Percentiles rank a stretch among this genome's conserved stretches.
Conservation (phyloP, 2,329 filamentous ascomycete species). For the Fusarium sp. region DNA sequence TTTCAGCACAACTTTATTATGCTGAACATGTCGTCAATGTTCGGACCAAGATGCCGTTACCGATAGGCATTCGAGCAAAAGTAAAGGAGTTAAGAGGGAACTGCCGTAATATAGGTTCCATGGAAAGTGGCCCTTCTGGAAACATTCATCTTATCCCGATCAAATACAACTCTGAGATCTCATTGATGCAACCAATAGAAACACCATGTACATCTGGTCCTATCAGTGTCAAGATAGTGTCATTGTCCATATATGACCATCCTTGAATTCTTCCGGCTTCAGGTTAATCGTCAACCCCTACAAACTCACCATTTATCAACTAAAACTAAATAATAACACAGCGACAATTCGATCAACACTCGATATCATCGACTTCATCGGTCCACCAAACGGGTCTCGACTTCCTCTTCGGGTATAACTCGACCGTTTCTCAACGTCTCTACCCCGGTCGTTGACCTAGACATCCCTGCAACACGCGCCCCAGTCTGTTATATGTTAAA, state of each 20-base stretch:
- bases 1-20: neutral
- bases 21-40: too few relatives aligned
- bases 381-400: constrained; percentile 30
- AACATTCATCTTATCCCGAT: neutral
- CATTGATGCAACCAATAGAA: neutral
- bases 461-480: constrained; percentile 9
- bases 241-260: neutral
- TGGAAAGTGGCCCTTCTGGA: constrained; percentile 6
- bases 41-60: neutral
- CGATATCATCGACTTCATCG: constrained; percentile 25
- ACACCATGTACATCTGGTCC: neutral
- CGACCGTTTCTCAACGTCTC: constrained; percentile 25
- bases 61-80: neutral
- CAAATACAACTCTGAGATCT: constrained; percentile 25
- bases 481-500: constrained; percentile 32
- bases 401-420: constrained; percentile 17
- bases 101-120: constrained; percentile 6
- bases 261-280: neutral
- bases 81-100: neutral
- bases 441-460: constrained; percentile 13
- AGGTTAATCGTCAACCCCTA: neutral
- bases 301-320: constrained; percentile 10
- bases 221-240: too few relatives aligned
- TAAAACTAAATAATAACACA: neutral
- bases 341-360: constrained; percentile 20